Percentiles rank a stretch among this genome's conserved stretches.
Conservation (phyloP, 2,329 filamentous ascomycete genomes). For the Dendrostoma leiphaemia region DNA sequence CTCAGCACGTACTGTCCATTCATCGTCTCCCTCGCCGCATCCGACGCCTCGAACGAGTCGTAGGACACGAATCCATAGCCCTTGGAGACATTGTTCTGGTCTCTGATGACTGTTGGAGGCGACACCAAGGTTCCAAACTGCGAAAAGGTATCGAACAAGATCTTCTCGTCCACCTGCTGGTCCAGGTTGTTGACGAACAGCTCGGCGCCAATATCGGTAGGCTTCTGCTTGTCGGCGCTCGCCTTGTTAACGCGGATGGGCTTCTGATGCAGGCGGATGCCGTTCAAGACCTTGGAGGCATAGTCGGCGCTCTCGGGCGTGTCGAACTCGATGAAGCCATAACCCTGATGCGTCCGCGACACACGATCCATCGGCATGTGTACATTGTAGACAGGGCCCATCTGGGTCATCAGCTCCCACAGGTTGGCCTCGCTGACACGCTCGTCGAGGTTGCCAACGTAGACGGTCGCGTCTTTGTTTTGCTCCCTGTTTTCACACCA, state of each 20-base stretch:
- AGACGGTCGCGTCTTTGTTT: slow-evolving; percentile 97
- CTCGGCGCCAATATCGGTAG: slow-evolving; percentile 91
- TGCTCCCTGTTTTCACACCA: slow-evolving; percentile 68
- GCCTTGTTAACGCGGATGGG: slow-evolving; percentile 95
- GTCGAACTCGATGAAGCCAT: slow-evolving; percentile 98
- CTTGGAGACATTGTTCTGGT: slow-evolving; percentile 85
- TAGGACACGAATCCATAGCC: slow-evolving; percentile 97
- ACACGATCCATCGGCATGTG: slow-evolving; percentile 98
- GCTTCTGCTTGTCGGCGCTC: slow-evolving; percentile 87
- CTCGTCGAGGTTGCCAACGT: slow-evolving; percentile 98
- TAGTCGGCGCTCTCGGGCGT: slow-evolving; percentile 96
- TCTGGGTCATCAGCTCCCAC: slow-evolving; percentile 98
- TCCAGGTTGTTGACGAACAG: slow-evolving; percentile 97
- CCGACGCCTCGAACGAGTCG: slow-evolving; percentile 87
- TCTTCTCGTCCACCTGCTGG: slow-evolving; percentile 90
- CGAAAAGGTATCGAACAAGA: slow-evolving; percentile 89
- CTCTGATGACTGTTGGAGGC: slow-evolving; percentile 87
- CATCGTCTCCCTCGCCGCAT: slow-evolving; percentile 89
- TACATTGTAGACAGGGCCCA: slow-evolving; percentile 95
- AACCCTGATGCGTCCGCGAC: slow-evolving; percentile 93
- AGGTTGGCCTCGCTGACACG: slow-evolving; percentile 86
- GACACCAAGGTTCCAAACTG: slow-evolving; percentile 84
- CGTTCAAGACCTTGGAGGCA: slow-evolving; percentile 94
- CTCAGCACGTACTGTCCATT: slow-evolving; percentile 96
- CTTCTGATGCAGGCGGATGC: slow-evolving; percentile 88